A percentile compares a stretch with the other conserved stretches of the same genome.
phyloP scores from a whole-genome alignment of 139 green algal species.

The Coelastrella sp. region DNA sequence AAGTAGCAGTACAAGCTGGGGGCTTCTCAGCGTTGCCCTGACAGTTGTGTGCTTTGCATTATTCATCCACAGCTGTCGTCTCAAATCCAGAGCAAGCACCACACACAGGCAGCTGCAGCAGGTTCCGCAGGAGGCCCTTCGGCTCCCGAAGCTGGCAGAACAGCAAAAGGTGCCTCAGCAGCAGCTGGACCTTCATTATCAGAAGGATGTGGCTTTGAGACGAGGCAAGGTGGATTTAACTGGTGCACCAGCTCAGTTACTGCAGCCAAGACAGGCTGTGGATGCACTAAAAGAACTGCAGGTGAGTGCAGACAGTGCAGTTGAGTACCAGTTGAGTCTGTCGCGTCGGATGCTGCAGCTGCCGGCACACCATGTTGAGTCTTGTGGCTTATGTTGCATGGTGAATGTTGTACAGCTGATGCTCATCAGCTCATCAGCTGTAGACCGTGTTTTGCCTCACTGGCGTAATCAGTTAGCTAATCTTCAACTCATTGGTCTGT shows the following conservation, averaged over 20 bases:
- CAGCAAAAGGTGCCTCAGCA: neutral
- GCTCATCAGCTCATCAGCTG: no score
- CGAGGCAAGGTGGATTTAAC: neutral
- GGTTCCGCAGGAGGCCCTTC: neutral
- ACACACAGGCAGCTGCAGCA: conserved; percentile 17
- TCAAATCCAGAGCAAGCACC: neutral
- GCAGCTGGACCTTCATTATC: neutral
- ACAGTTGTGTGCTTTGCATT: neutral
- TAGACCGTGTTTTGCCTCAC: no score
- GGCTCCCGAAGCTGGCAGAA: neutral
- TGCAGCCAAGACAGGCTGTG: conserved; percentile 15
- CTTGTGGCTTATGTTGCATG: no score
- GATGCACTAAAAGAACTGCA: neutral
- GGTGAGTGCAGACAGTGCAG: neutral
- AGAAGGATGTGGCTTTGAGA: conserved; percentile 7
- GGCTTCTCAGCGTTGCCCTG: neutral
- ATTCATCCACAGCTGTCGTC: neutral
- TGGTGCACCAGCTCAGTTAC: neutral
- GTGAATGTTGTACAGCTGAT: no score
- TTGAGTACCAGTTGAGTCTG: no score
- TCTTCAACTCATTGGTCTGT: no score
- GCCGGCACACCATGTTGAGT: no score
- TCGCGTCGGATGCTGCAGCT: no score
- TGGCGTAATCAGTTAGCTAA: no score
- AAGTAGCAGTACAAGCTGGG: neutral